A percentile compares a stretch with the other conserved stretches of the same genome.
Evolutionary conservation across 176 grass and related monocot genomes (phyloP).

Genomic region (Oryza longistaminata): DNA sequence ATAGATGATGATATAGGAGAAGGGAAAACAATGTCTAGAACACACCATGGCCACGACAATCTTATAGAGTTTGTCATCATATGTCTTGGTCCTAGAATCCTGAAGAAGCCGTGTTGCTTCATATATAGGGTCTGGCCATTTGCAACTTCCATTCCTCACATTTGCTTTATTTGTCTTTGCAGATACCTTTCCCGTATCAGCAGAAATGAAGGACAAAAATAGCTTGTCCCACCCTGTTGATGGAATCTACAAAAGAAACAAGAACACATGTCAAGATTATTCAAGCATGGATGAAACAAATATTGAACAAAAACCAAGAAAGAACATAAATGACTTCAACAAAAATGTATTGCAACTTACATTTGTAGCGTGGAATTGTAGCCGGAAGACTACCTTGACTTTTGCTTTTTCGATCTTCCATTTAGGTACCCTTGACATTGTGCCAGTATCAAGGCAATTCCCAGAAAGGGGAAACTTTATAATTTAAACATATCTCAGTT

Average conservation of each 20-base stretch:
- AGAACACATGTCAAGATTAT: constrained; percentile 9
- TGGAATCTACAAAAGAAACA: constrained; percentile 73
- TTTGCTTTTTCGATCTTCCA: constrained; percentile 97
- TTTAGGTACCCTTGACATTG: constrained; percentile 93
- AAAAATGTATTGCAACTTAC: constrained; percentile 54
- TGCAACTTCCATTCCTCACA: constrained; percentile 89
- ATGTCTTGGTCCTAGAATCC: constrained; percentile 82
- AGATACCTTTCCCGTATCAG: constrained; percentile 75
- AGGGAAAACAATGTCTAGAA: constrained; percentile 32
- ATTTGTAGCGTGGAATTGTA: constrained; percentile 95
- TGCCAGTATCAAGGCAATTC: constrained; percentile 42
- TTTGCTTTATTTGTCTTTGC: constrained; percentile 98
- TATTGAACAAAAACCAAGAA: constrained; percentile 26
- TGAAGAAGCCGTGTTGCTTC: constrained; percentile 95
- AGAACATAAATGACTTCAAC: constrained; percentile 33
- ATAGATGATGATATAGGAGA: constrained; percentile 8
- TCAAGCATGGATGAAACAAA: constrained; percentile 17
- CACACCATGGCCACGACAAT: constrained; percentile 92
- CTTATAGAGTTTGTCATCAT: constrained; percentile 93
- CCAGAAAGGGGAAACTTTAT: constrained; percentile 34
- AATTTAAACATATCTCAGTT: constrained; percentile 36
- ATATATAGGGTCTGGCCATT: constrained; percentile 98
- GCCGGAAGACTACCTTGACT: constrained; percentile 97
- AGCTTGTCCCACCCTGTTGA: constrained; percentile 96
- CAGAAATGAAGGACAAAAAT: constrained; percentile 91